Evolutionary conservation across 305 asterid genomes (phyloP), one percentile per base, ranked within the genome.

Genomic region (Fraxinus sp.): DNA sequence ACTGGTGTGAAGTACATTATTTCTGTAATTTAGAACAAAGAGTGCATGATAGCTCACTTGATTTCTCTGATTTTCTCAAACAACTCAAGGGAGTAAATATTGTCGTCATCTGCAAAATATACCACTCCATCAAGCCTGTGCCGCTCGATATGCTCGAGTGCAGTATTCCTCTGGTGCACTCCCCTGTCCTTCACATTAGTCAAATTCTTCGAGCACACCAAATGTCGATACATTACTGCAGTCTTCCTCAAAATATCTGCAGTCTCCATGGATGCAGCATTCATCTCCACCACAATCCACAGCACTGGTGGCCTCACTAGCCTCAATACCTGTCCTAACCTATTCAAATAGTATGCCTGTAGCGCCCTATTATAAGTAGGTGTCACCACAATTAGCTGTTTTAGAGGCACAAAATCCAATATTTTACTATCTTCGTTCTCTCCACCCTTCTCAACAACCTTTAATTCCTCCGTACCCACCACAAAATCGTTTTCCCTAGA

Each of bases 231-330:
- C 97, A 94, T 86, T 64, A 94, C 87, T 26, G 97, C 98, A 78
- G 91, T 92, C 75, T 88, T 92, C 87, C 99, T 93, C 92, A 96
- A 82, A 74, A 95, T 88, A 71, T 92, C 95, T 0, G 98, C 95
- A 49, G 99, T 96, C 88, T 95, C 99, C 85, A 80, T 36, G 26
- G 99, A 90, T 0, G 94, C 98, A 0, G 85, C 86, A 84, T 88
- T 88, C 93, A 92, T 90, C 91, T 96, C 99, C 84, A 96, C 98
- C 83, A 96, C 98, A 87, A 96, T 90, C 99, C 99, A 96, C 95
- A 96, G 49, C 77, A 93, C 82, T 0, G 97, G 98, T 18, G 97
- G 91, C 81, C 82, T 89, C 72, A 93, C 97, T 78, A 94, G 86
- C 83, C 94, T 92, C 91, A 96, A 82, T 80, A 91, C 93, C 90